phyloP scores from a whole-genome alignment of 2,329 filamentous ascomycete genomes.

The Emmonsia crescens region DNA sequence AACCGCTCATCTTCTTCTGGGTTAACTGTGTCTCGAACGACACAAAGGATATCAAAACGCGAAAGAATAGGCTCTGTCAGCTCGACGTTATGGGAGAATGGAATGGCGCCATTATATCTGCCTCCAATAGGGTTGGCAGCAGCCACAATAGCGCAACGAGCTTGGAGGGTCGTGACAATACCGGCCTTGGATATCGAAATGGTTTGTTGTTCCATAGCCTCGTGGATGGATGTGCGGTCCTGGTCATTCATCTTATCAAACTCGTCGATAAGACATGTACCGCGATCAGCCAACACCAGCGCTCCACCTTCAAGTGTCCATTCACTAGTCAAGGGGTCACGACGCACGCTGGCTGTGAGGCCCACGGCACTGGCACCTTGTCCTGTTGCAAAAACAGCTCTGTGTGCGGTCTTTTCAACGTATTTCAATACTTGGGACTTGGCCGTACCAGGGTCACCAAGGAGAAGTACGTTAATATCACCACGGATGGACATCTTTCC shows the following conservation, averaged over 20 bases:
- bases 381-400: conserved; percentile 93
- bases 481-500: conserved; percentile 86
- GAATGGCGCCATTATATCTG: conserved; percentile 90
- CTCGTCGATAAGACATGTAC: conserved; percentile 93
- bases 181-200: conserved; percentile 98
- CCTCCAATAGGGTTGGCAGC: conserved; percentile 94
- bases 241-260: conserved; percentile 99
- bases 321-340: conserved; percentile 88
- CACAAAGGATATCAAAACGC: conserved; percentile 94
- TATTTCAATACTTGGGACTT: conserved; percentile 98
- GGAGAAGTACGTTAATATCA: conserved; percentile 93
- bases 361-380: conserved; percentile 95
- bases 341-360: conserved; percentile 91
- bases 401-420: conserved; percentile 91
- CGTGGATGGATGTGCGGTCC: conserved; percentile 94
- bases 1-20: conserved; percentile 85
- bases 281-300: conserved; percentile 85
- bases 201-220: conserved; percentile 99
- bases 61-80: conserved; percentile 94
- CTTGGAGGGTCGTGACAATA: conserved; percentile 94
- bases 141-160: conserved; percentile 89
- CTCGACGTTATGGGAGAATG: conserved; percentile 93
- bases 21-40: conserved; percentile 91
- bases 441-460: conserved; percentile 93
- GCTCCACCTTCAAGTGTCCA: conserved; percentile 97